phyloP scores from a whole-genome alignment of 352 stramenopile genomes.

The Phytopythium chamaehyphon region DNA sequence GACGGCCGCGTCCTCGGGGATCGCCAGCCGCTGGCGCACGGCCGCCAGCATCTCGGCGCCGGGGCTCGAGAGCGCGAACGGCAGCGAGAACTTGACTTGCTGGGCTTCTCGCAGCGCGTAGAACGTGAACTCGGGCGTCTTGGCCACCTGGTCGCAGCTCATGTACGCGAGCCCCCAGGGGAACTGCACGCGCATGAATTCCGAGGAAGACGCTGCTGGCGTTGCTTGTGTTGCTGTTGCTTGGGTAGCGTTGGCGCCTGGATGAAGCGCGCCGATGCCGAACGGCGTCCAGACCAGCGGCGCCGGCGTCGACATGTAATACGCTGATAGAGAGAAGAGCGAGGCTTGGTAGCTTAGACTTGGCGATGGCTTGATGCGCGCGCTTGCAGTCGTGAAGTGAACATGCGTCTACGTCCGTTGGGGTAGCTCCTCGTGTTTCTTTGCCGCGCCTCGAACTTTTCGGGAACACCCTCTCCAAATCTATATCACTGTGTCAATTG shows the following conservation, averaged over 20 bases:
- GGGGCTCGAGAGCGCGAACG: conserved; percentile 47
- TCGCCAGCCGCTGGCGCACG: conserved; percentile 42
- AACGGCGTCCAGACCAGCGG: conserved; percentile 63
- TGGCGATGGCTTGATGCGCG: neutral
- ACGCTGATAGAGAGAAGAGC: no score
- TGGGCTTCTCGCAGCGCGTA: conserved; percentile 61
- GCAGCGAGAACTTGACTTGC: conserved; percentile 65
- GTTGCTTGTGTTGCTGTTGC: no score
- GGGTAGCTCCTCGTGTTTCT: neutral
- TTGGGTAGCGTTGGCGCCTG: no score
- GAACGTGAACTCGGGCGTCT: conserved; percentile 69
- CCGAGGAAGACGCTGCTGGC: conserved; percentile 15
- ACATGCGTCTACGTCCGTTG: neutral
- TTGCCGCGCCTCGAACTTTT: neutral
- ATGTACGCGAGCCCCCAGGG: conserved; percentile 75
- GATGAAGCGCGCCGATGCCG: conserved; percentile 53
- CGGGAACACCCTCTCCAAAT: no score
- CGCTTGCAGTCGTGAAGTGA: conserved; percentile 1
- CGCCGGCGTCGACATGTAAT: conserved; percentile 2
- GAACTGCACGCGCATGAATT: conserved; percentile 65
- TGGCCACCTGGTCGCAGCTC: conserved; percentile 47
- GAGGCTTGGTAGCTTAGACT: no score
- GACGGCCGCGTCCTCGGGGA: conserved; percentile 50
- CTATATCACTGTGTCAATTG: no score
- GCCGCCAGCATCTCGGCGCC: conserved; percentile 56